phyloP scores from a whole-genome alignment of 139 green algal species.

The Haematococcus sp. region DNA sequence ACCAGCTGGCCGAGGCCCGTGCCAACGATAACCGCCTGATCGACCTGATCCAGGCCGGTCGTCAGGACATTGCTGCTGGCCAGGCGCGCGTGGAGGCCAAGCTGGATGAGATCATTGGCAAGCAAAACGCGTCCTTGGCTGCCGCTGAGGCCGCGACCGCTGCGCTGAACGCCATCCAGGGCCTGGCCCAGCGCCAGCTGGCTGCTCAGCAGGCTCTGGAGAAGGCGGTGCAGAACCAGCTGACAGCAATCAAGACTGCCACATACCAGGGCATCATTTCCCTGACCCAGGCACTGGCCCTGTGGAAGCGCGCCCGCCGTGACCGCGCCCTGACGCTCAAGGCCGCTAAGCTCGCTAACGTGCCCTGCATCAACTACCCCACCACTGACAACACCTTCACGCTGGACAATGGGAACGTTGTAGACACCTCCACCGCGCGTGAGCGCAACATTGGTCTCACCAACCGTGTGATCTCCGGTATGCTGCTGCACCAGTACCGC shows the following conservation, averaged over 20 bases:
- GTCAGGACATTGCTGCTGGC: constrained; percentile 52
- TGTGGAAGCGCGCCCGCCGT: constrained; percentile 62
- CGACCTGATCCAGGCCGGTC: constrained; percentile 61
- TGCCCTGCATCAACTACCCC: constrained; percentile 44
- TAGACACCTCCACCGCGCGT: constrained; percentile 33
- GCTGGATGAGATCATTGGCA: constrained; percentile 67
- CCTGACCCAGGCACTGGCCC: constrained; percentile 53
- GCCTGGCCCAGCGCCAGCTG: constrained; percentile 40
- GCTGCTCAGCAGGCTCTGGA: constrained; percentile 52
- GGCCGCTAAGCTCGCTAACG: constrained; percentile 51
- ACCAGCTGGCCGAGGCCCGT: constrained; percentile 46
- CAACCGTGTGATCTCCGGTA: constrained; percentile 69
- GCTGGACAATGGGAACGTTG: constrained; percentile 59
- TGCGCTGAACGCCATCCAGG: constrained; percentile 34
- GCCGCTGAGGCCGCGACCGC: constrained; percentile 27
- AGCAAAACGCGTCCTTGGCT: constrained; percentile 43
- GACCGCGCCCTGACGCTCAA: constrained; percentile 35
- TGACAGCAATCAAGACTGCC: constrained; percentile 63
- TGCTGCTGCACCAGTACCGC: constrained; percentile 69
- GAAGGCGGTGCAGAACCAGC: constrained; percentile 40
- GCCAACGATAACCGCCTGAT: constrained; percentile 55
- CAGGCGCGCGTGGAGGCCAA: constrained; percentile 48
- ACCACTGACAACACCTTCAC: constrained; percentile 38
- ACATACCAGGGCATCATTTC: constrained; percentile 57
- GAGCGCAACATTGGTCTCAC: constrained; percentile 64